phyloP scores from a whole-genome alignment of 169 alveolate species.

The Babesia bigemina region DNA sequence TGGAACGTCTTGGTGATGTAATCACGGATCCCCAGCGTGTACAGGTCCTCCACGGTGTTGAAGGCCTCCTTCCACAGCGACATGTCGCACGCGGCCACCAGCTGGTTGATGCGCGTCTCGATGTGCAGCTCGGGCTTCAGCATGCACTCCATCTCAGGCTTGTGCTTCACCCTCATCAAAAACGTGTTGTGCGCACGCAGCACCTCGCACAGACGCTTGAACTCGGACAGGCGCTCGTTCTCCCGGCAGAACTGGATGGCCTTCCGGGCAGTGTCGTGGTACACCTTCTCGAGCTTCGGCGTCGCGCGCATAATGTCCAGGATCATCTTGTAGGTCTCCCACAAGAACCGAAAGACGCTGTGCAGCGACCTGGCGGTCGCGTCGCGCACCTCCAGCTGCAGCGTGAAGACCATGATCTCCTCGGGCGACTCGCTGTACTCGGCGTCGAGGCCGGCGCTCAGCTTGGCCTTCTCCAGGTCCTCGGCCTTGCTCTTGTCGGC shows the following conservation, averaged over 20 bases:
- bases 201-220: slow-evolving; percentile 92
- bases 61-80: slow-evolving; percentile 94
- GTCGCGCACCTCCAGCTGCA: slow-evolving; percentile 83
- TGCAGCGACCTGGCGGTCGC: slow-evolving; percentile 79
- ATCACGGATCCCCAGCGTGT: slow-evolving; percentile 80
- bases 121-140: slow-evolving; percentile 85
- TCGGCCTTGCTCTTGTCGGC: slow-evolving; percentile 53
- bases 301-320: slow-evolving; percentile 92
- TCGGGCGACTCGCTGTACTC: slow-evolving; percentile 85
- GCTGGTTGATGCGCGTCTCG: slow-evolving; percentile 90
- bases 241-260: slow-evolving; percentile 92
- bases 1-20: slow-evolving; percentile 71
- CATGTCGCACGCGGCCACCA: slow-evolving; percentile 90
- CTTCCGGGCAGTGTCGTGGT: slow-evolving; percentile 92
- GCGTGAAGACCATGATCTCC: slow-evolving; percentile 78
- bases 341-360: slow-evolving; percentile 85
- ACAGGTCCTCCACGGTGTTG: slow-evolving; percentile 93
- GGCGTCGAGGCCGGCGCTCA: slow-evolving; percentile 33
- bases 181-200: slow-evolving; percentile 89
- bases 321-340: slow-evolving; percentile 94
- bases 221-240: slow-evolving; percentile 90
- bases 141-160: slow-evolving; percentile 83
- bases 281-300: slow-evolving; percentile 91
- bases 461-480: slow-evolving; percentile 58
- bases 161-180: slow-evolving; percentile 83